Conservation (phyloP, 2,329 filamentous ascomycete genomes). For the Talaromyces albobiverticillius region DNA sequence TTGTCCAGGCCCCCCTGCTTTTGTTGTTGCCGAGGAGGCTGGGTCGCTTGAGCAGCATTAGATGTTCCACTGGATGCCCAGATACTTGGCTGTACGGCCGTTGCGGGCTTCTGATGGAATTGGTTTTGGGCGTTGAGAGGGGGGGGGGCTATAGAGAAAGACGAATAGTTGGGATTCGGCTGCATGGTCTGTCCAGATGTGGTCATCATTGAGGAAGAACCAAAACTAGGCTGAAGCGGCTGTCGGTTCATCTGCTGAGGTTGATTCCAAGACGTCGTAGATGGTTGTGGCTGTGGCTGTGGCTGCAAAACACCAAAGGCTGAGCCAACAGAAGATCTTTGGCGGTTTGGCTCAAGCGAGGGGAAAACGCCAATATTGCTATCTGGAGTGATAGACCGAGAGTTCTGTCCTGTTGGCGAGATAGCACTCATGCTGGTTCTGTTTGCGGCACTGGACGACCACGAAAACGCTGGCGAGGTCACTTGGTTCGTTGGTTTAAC, state of each 20-base stretch:
- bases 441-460: conserved; percentile 36
- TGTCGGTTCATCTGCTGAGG: conserved; percentile 18
- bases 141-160: conserved; percentile 43
- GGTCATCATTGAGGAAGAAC: conserved; percentile 4
- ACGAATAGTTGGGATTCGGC: conserved; percentile 34
- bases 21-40: conserved; percentile 28
- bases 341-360: conserved; percentile 43
- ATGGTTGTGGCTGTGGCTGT: conserved; percentile 14
- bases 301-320: conserved; percentile 27
- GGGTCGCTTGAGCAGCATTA: conserved; percentile 23
- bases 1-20: conserved; percentile 54
- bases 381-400: conserved; percentile 53
- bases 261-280: conserved; percentile 20
- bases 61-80: conserved; percentile 21
- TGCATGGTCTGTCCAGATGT: conserved; percentile 17
- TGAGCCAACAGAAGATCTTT: conserved; percentile 26
- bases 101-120: conserved; percentile 14
- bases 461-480: conserved; percentile 40
- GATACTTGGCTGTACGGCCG: conserved; percentile 16
- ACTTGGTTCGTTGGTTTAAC: conserved; percentile 24
- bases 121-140: conserved; percentile 25
- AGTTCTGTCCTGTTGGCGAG: conserved; percentile 22
- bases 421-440: conserved; percentile 18
- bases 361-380: conserved; percentile 47
- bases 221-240: conserved; percentile 1